Evolutionary conservation across 73 alveolate genomes (phyloP), one percentile per base, ranked within the genome.

Genomic region (Paramecium bursaria): DNA sequence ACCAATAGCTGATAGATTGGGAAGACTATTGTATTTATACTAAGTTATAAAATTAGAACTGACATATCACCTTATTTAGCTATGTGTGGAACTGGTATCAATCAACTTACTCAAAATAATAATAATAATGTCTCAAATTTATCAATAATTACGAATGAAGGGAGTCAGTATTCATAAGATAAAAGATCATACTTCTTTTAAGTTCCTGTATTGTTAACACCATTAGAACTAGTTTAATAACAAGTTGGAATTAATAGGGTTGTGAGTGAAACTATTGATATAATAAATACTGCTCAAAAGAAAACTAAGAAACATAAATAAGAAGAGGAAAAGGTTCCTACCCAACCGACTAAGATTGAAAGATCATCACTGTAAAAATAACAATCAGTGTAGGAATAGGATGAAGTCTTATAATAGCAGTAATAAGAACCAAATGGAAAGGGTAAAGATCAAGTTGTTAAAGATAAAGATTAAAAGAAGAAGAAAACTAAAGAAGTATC

Each of bases 41-140:
- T n/a, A 19, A 39, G 6, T 2, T 67, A 22, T 17, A 39, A 25
- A 10, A 1, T 5, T 35, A 67, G 82, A 67, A 47, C 44, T 67
- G 82, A 67, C 44, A 19, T 67, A 67, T 67, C 82, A 22, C 82
- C 82, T 3, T 67, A 67, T 67, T 57, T 67, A 11, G 82, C 82
- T 3, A 39, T 67, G 55, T 39, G 60, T 35, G 82, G 82, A 67
- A 9, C 61, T 26, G 44, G 44, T 39, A 67, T 67, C 2, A 67
- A 42, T 42, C 27, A 42, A 67, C 60, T 39, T 15, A 21, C 39
- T 67, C 21, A 21, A 26, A 67, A 67, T 25, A 67, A 42, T 35
- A 67, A 67, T 67, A 25, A 42, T 47, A 67, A 67, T 67, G 27
- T 67, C 17, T 67, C 82, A 19, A 67, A 67, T 67, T 27, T 67